phyloP scores from a whole-genome alignment of 2,329 filamentous ascomycete genomes.

The Penicillium sp. region DNA sequence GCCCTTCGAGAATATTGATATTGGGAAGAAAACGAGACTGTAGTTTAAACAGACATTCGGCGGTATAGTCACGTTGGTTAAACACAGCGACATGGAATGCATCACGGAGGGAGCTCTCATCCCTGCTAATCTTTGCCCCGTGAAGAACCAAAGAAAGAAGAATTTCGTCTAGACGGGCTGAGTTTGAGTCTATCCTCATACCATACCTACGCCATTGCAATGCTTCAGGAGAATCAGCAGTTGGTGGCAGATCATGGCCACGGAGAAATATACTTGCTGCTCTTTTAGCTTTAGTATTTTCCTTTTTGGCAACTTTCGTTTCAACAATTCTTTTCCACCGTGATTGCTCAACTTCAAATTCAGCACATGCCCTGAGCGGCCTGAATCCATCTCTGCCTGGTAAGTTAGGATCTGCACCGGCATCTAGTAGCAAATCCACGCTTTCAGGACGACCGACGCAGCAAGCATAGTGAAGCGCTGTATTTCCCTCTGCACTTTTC shows the following conservation, averaged over 20 bases:
- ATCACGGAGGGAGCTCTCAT: not conserved
- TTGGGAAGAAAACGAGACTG: not conserved
- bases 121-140: not conserved
- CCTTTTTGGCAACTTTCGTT: not conserved
- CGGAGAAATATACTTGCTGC: not conserved
- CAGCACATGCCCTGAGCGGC: not conserved
- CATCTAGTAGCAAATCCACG: slow-evolving; percentile 5
- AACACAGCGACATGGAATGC: not conserved
- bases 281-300: not conserved
- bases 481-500: slow-evolving; percentile 7
- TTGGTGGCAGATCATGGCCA: not conserved
- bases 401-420: slow-evolving; percentile 8
- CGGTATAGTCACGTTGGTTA: not conserved
- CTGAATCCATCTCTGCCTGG: not conserved
- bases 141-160: not conserved
- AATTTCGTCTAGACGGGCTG: not conserved
- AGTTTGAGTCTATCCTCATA: not conserved
- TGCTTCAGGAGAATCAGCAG: not conserved
- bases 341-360: slow-evolving; percentile 8
- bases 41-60: not conserved
- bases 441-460: slow-evolving; percentile 14
- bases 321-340: not conserved
- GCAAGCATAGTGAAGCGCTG: slow-evolving; percentile 20
- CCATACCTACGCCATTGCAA: not conserved
- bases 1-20: not conserved